phyloP scores from a whole-genome alignment of 73 alveolate genomes.

The Uronychia setigera region DNA sequence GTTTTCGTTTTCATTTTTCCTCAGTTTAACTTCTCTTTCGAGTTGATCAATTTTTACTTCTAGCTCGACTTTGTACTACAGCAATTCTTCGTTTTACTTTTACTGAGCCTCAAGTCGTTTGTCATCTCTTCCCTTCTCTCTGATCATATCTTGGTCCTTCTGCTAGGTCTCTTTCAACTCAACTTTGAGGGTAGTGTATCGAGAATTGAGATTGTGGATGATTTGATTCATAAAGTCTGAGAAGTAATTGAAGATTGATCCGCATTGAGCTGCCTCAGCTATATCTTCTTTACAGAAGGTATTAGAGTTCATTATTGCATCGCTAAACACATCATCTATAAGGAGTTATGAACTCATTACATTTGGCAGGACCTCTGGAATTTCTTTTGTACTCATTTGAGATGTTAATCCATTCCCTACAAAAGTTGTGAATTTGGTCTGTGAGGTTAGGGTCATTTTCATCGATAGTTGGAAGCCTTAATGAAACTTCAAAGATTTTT shows the following conservation, averaged over 20 bases:
- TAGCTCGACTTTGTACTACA: background rate
- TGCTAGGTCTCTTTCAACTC: background rate
- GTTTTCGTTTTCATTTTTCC: background rate
- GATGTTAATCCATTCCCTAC: background rate
- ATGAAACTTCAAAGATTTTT: background rate
- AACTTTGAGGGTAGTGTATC: constrained; percentile 1
- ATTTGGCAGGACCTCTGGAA: constrained; percentile 31
- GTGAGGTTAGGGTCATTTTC: background rate
- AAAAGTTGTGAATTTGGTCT: background rate
- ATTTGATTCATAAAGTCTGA: background rate
- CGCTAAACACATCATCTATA: constrained; percentile 7
- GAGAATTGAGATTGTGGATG: background rate
- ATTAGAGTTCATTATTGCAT: background rate
- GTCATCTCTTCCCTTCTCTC: constrained; percentile 7
- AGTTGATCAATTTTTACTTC: constrained; percentile 14
- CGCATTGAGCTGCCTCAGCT: background rate
- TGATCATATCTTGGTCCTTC: background rate
- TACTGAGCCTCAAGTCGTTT: background rate
- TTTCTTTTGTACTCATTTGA: constrained; percentile 14
- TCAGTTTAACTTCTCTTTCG: background rate
- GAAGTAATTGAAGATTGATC: background rate
- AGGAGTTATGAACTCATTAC: background rate
- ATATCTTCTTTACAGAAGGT: background rate
- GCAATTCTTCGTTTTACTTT: constrained; percentile 1
- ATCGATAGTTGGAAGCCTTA: background rate